These are phyloP conservation scores for Quercus tomentella DNA, from an alignment of 331 rosid genomes.

Conservation along the genomic window DNA sequence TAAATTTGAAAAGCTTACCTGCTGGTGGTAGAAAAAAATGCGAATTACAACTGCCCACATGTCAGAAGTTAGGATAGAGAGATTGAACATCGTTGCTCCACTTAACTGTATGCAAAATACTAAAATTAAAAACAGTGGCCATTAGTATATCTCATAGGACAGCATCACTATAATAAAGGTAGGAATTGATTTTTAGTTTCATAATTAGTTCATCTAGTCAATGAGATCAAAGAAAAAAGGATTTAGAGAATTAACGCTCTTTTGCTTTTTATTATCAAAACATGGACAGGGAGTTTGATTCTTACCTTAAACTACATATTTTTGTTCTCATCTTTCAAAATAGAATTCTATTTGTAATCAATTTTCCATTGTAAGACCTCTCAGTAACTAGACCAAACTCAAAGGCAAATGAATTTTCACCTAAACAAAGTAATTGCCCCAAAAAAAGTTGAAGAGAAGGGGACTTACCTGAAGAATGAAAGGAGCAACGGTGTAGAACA, in stretches of 20 bases:
- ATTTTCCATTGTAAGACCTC: neutral
- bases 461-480: constrained; percentile 56
- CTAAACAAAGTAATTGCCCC: neutral
- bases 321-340: neutral
- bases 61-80: constrained; percentile 60
- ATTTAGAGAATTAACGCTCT: neutral
- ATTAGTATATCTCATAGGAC: neutral
- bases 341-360: neutral
- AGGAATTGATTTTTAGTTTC: neutral
- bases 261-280: neutral
- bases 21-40: constrained; percentile 41
- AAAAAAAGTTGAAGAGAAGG: neutral
- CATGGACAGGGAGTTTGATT: neutral
- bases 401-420: neutral
- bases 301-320: neutral
- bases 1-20: constrained; percentile 33
- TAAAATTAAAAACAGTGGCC: neutral
- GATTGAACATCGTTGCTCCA: constrained; percentile 67
- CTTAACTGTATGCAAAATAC: constrained; percentile 41
- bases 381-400: neutral
- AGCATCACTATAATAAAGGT: neutral
- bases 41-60: constrained; percentile 72
- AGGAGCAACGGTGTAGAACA: constrained; percentile 52
- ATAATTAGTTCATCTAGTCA: neutral
- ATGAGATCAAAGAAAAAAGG: neutral